Base-by-base conservation (phyloP, 2,329 filamentous ascomycete genomes). In the Aureobasidium subglaciale region DNA sequence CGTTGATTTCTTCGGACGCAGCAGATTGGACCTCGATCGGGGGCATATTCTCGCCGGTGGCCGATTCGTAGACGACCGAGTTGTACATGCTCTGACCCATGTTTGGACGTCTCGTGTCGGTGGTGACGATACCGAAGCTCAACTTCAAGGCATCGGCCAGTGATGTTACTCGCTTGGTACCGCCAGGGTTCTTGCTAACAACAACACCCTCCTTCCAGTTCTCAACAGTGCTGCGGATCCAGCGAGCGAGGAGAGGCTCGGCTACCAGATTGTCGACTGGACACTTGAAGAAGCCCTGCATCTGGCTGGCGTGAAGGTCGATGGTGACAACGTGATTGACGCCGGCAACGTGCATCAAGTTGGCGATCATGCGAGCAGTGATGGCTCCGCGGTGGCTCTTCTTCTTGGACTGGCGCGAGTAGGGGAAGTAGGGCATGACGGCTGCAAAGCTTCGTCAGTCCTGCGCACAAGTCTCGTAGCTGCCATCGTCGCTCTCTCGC, bases 251-350 rank as follows among this genome's bases (percentile, higher is more conserved):
- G 60, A 97, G 81, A 15, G 93, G 92, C 71, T 99, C 93, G 50
- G 93, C 93, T 64, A 96, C 90, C 53, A 99, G 84, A 68, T 99
- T 97, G 73, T 99, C 93, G 58, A 99, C 92, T 0, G 93, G 93
- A 64, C 92, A 96, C 67, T 88, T 88, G 80, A 99, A 99, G 76
- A 99, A 99, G 57, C 93, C 93, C 74, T 99, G 93, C 90, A 97
- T 97, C 75, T 97, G 93, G n/a, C 79, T 75, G 66, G 83, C 82
- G 75, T 99, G 93, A 27, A 99, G 81, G 68, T 99, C 93, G 67
- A 99, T 87, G 15, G 93, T 99, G 65, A 99, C 91, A 70, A 99
- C 88, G 76, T 99, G 93, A 73, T 95, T 90, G 62, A 99, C 90
- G 54, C 93, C 93, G 50, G 93, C 93, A 56, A 99, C 88, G 59